Percentiles rank a stretch among this genome's conserved stretches.
These are phyloP conservation scores for Corynascus novoguineensis DNA, from an alignment of 495 filamentous ascomycete genomes.

Conservation along the genomic window DNA sequence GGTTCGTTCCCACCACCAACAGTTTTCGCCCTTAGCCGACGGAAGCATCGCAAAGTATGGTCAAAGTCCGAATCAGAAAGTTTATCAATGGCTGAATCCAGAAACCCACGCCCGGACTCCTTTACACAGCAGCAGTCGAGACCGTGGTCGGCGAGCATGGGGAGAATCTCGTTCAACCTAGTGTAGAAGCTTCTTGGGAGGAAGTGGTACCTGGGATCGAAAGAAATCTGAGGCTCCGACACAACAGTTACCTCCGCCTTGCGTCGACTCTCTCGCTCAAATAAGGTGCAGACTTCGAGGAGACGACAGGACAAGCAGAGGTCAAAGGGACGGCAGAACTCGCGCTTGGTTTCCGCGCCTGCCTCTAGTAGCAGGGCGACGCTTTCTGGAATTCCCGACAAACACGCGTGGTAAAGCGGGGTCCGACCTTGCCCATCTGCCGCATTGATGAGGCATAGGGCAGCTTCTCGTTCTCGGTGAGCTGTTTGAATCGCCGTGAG, in stretches of 20 bases:
- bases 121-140: neutral
- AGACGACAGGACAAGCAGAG: constrained; percentile 16
- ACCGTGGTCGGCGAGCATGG: constrained; percentile 15
- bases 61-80: neutral
- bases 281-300: constrained; percentile 22
- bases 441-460: constrained; percentile 17
- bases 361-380: constrained; percentile 31
- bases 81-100: neutral
- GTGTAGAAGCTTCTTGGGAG: constrained; percentile 4
- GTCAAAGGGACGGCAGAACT: constrained; percentile 13
- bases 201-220: neutral
- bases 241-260: neutral
- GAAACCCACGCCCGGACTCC: neutral
- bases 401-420: constrained; percentile 35
- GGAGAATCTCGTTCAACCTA: constrained; percentile 22
- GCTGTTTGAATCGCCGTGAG: constrained; percentile 23
- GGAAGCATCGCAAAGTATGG: neutral
- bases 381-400: constrained; percentile 33
- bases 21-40: neutral
- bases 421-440: constrained; percentile 19
- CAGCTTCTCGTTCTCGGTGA: constrained; percentile 1
- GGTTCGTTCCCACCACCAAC: neutral
- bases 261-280: constrained; percentile 11
- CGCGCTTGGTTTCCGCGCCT: constrained; percentile 28
- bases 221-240: neutral